These are phyloP conservation scores for Curvularia sp. DNA, from an alignment of 2,329 filamentous ascomycete species.

Conservation along the genomic window DNA sequence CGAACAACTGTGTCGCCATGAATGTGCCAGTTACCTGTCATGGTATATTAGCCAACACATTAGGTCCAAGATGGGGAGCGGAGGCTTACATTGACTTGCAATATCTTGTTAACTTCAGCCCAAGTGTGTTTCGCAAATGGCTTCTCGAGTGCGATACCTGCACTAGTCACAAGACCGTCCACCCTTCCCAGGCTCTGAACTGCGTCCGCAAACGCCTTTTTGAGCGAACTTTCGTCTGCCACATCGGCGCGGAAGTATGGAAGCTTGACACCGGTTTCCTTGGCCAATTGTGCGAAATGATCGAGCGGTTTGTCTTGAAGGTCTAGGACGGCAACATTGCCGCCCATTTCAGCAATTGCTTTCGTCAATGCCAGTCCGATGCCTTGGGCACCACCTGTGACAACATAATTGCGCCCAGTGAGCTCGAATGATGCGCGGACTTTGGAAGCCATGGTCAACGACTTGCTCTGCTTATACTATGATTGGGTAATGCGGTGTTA, in stretches of 20 bases:
- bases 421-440: slow-evolving; percentile 26
- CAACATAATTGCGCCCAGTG: slow-evolving; percentile 24
- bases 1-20: slow-evolving; percentile 51
- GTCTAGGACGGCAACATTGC: slow-evolving; percentile 28
- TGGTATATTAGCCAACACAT: background rate
- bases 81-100: slow-evolving; percentile 53
- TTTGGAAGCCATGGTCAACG: background rate
- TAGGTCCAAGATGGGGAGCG: background rate
- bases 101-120: slow-evolving; percentile 49
- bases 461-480: background rate
- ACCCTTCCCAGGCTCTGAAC: slow-evolving; percentile 18
- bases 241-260: slow-evolving; percentile 27
- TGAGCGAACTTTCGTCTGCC: slow-evolving; percentile 25
- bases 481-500: background rate
- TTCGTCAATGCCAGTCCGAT: slow-evolving; percentile 26
- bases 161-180: slow-evolving; percentile 33
- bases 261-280: slow-evolving; percentile 21
- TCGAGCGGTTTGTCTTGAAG: slow-evolving; percentile 19
- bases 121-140: slow-evolving; percentile 56
- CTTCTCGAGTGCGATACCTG: slow-evolving; percentile 55
- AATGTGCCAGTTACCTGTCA: slow-evolving; percentile 53
- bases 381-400: slow-evolving; percentile 30
- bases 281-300: slow-evolving; percentile 17
- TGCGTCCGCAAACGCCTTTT: slow-evolving; percentile 20
- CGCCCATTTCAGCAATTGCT: slow-evolving; percentile 30